phyloP scores from a whole-genome alignment of 2,329 filamentous ascomycete genomes.

The Hypoxylon sp. region DNA sequence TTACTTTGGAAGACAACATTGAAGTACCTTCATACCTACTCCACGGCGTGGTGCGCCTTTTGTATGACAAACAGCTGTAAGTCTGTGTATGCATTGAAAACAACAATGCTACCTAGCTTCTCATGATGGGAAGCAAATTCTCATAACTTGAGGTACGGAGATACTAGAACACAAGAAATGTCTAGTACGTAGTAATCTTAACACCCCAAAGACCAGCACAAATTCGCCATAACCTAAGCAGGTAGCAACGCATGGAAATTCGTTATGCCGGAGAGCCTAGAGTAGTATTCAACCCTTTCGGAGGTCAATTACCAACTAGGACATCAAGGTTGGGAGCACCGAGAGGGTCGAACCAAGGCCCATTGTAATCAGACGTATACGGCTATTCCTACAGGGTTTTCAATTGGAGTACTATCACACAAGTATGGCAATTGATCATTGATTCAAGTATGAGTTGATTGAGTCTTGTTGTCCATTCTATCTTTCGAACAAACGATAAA shows the following conservation, averaged over 20 bases:
- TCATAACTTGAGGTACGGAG: not conserved
- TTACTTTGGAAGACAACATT: not conserved
- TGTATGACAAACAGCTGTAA: not conserved
- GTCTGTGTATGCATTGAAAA: not conserved
- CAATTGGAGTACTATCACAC: no score
- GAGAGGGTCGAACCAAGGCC: not conserved
- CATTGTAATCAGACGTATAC: not conserved
- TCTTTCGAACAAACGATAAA: no score
- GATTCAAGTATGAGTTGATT: no score
- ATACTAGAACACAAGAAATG: not conserved
- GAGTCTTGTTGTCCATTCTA: no score
- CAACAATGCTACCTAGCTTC: not conserved
- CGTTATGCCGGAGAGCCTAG: not conserved
- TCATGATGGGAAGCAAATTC: not conserved
- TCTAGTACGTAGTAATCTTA: not conserved
- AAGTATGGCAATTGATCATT: no score
- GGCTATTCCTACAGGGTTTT: not conserved
- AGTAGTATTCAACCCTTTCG: not conserved
- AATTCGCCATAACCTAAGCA: not conserved
- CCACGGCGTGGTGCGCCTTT: conserved; percentile 8
- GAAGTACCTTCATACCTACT: no score
- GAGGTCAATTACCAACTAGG: not conserved
- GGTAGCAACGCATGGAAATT: conserved; percentile 15
- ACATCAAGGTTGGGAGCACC: conserved; percentile 15
- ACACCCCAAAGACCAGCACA: not conserved